phyloP scores from a whole-genome alignment of 1,284 basidiomycete genomes.

The Sanguinoderma infundibulare region DNA sequence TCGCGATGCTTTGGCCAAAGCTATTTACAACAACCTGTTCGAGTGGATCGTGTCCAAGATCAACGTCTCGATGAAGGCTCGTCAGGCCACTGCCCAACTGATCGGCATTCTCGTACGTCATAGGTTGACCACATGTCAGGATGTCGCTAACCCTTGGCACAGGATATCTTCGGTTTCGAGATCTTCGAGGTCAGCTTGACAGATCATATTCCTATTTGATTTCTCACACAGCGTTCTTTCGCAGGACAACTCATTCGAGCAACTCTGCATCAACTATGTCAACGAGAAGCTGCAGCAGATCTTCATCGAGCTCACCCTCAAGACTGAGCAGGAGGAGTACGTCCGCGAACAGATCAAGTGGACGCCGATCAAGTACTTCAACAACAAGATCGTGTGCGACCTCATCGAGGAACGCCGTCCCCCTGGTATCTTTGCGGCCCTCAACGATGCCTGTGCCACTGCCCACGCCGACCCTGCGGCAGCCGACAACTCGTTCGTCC shows the following conservation, averaged over 20 bases:
- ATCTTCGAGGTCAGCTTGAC: slow-evolving; percentile 79
- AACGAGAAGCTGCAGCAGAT: slow-evolving; percentile 99
- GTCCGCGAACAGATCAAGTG: slow-evolving; percentile 98
- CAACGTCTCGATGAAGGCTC: slow-evolving; percentile 95
- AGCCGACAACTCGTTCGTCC: slow-evolving; percentile 97
- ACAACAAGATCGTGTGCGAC: slow-evolving; percentile 97
- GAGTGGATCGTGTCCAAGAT: slow-evolving; percentile 99
- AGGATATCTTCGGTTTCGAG: slow-evolving; percentile 98
- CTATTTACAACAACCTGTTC: slow-evolving; percentile 98
- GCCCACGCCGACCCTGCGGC: slow-evolving; percentile 97
- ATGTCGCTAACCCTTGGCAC: slow-evolving; percentile 3
- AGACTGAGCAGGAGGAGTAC: slow-evolving; percentile 99
- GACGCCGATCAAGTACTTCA: slow-evolving; percentile 99
- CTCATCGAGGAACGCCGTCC: slow-evolving; percentile 96
- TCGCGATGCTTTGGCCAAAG: slow-evolving; percentile 93
- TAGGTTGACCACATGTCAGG: background rate
- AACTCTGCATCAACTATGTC: slow-evolving; percentile 99
- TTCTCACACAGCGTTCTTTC: slow-evolving; percentile 8
- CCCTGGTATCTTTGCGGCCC: slow-evolving; percentile 96
- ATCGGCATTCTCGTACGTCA: slow-evolving; percentile 87
- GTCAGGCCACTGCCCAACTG: slow-evolving; percentile 76
- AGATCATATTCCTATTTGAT: background rate
- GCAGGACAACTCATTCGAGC: slow-evolving; percentile 97
- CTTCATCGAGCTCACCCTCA: slow-evolving; percentile 98
- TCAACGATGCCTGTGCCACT: slow-evolving; percentile 98